Percentiles rank a stretch among this genome's conserved stretches.
phyloP scores from a whole-genome alignment of 2,329 filamentous ascomycete genomes.

The Ophiocordyceps camponoti-floridani region DNA sequence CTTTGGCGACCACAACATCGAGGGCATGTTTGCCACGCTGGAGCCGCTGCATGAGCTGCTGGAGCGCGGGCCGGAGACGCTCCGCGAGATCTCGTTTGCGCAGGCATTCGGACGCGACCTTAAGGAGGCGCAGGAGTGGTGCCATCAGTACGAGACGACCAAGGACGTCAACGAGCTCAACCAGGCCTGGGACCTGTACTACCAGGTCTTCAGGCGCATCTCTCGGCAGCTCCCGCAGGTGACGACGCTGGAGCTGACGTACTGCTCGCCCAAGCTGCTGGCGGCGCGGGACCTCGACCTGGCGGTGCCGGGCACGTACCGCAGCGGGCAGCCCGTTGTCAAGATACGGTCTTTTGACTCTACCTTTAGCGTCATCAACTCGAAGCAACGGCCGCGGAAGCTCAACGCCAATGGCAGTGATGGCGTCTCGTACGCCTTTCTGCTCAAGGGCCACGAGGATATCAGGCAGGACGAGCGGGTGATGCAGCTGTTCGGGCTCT shows the following conservation, averaged over 20 bases:
- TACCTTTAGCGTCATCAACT: constrained; percentile 81
- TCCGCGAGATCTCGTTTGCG: constrained; percentile 91
- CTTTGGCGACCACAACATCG: constrained; percentile 93
- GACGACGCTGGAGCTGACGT: constrained; percentile 82
- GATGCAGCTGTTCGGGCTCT: constrained; percentile 96
- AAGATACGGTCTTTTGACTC: constrained; percentile 80
- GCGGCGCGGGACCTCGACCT: constrained; percentile 73
- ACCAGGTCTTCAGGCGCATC: constrained; percentile 94
- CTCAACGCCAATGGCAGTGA: constrained; percentile 80
- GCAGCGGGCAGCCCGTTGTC: constrained; percentile 59
- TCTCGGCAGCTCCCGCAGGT: constrained; percentile 83
- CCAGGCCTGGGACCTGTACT: constrained; percentile 97
- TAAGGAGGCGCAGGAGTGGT: constrained; percentile 90
- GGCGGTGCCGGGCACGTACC: constrained; percentile 89
- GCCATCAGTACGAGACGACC: constrained; percentile 76
- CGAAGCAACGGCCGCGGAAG: constrained; percentile 88
- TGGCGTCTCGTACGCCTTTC: constrained; percentile 70
- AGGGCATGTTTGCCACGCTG: constrained; percentile 88
- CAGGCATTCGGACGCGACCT: constrained; percentile 94
- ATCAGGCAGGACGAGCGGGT: constrained; percentile 97
- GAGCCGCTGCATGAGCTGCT: constrained; percentile 83
- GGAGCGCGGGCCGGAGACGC: constrained; percentile 77
- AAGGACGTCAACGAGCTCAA: constrained; percentile 87
- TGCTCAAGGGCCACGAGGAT: constrained; percentile 97
- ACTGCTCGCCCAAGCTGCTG: constrained; percentile 88